A percentile compares a stretch with the other conserved stretches of the same genome.
These are phyloP conservation scores for Kazachstania martiniae DNA, from an alignment of 805 yeast species.

Conservation along the genomic window DNA sequence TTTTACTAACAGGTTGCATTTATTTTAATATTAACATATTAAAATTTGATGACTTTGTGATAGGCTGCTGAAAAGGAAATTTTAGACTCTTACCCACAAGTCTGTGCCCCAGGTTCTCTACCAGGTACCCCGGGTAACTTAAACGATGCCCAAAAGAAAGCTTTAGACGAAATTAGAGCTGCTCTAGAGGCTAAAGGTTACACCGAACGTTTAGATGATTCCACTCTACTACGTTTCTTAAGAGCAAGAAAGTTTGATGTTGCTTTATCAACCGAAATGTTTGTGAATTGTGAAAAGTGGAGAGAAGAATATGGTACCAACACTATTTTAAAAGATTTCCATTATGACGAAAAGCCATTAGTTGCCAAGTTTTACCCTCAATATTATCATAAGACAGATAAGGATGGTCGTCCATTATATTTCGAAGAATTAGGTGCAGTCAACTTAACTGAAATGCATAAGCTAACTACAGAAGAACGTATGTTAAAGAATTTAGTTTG, in stretches of 20 bases:
- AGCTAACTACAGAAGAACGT: slow-evolving; percentile 88
- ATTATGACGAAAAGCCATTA: slow-evolving; percentile 82
- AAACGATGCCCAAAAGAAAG: slow-evolving; percentile 53
- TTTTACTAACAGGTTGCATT: slow-evolving; percentile 1
- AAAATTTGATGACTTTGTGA: too few species aligned
- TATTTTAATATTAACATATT: neutral
- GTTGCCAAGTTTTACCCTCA: slow-evolving; percentile 91
- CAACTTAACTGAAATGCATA: slow-evolving; percentile 81
- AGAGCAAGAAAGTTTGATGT: slow-evolving; percentile 94
- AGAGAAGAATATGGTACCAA: slow-evolving; percentile 78
- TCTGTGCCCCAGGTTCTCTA: slow-evolving; percentile 46
- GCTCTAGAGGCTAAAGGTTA: slow-evolving; percentile 54
- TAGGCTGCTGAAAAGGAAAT: slow-evolving; percentile 19
- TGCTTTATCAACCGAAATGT: slow-evolving; percentile 71
- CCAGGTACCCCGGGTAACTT: slow-evolving; percentile 78
- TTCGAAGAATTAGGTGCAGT: slow-evolving; percentile 89
- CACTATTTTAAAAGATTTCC: slow-evolving; percentile 77
- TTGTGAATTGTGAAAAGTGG: slow-evolving; percentile 82
- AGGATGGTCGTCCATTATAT: slow-evolving; percentile 94
- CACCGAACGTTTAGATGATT: slow-evolving; percentile 75
- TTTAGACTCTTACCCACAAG: slow-evolving; percentile 58
- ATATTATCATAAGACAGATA: slow-evolving; percentile 94
- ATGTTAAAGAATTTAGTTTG: slow-evolving; percentile 93
- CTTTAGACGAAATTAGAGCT: slow-evolving; percentile 47
- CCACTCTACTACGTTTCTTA: slow-evolving; percentile 72